phyloP scores from a whole-genome alignment of 306 rosid genomes.

The Elaeagnus macrophylla region DNA sequence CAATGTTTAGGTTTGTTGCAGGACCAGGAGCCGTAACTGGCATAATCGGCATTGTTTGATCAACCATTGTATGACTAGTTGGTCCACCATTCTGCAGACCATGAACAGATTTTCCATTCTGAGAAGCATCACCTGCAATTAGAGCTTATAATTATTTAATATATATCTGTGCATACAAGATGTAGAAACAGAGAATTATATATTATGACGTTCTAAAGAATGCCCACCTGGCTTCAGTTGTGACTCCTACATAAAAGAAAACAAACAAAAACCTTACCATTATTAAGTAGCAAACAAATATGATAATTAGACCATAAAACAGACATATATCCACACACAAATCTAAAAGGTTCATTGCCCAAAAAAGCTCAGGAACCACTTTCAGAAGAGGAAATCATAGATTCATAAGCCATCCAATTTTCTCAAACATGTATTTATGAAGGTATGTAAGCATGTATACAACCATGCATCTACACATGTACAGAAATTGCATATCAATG shows the following conservation, averaged over 20 bases:
- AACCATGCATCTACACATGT: too few relatives aligned
- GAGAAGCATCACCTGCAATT: constrained; percentile 66
- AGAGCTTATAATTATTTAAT: constrained; percentile 13
- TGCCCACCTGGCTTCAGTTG: constrained; percentile 72
- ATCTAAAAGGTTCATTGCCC: too few relatives aligned
- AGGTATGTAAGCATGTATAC: too few relatives aligned
- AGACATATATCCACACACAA: not conserved
- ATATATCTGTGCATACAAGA: constrained; percentile 11
- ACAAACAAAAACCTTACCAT: not conserved
- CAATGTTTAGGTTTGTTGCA: constrained; percentile 82
- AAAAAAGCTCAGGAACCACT: too few relatives aligned
- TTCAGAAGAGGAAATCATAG: too few relatives aligned
- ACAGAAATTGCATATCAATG: too few relatives aligned
- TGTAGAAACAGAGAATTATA: constrained; percentile 22
- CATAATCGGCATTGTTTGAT: constrained; percentile 52
- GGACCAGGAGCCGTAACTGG: constrained; percentile 79
- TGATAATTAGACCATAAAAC: not conserved
- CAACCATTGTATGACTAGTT: constrained; percentile 48
- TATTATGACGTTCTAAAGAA: constrained; percentile 71
- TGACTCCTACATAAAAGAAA: constrained; percentile 54
- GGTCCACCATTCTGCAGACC: constrained; percentile 76
- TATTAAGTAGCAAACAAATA: not conserved
- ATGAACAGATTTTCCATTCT: constrained; percentile 63
- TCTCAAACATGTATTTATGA: too few relatives aligned
- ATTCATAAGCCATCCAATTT: too few relatives aligned